phyloP scores from a whole-genome alignment of 1,284 basidiomycete species.

The Cystobasidiaceae sp. region DNA sequence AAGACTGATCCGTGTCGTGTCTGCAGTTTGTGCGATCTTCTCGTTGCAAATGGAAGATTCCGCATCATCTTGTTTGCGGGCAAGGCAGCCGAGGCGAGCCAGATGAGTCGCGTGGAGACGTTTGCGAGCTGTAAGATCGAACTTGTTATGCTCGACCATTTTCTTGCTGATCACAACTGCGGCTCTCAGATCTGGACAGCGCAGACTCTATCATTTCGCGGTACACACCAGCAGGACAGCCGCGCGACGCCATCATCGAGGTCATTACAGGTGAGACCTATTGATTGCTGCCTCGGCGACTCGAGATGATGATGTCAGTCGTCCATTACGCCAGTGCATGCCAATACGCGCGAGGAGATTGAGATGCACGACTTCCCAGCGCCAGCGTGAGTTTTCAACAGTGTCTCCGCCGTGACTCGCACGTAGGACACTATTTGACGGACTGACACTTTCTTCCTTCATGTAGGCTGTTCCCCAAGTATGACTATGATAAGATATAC shows the following conservation, averaged over 20 bases:
- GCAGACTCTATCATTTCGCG: constrained; percentile 41
- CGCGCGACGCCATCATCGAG: constrained; percentile 39
- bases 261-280: constrained; percentile 35
- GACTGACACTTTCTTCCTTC: neutral
- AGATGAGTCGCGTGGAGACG: constrained; percentile 33
- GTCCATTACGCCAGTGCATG: constrained; percentile 3
- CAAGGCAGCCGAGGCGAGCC: constrained; percentile 34
- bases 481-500: constrained; percentile 32
- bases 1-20: neutral
- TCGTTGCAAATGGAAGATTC: constrained; percentile 34
- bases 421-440: neutral
- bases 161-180: neutral
- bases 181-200: constrained; percentile 36
- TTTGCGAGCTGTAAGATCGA: constrained; percentile 31
- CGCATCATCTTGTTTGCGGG: constrained; percentile 41
- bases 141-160: neutral
- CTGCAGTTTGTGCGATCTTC: constrained; percentile 23
- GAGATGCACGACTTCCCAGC: constrained; percentile 33
- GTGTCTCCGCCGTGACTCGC: neutral
- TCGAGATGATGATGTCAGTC: neutral
- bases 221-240: constrained; percentile 39
- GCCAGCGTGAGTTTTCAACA: constrained; percentile 10
- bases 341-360: constrained; percentile 29
- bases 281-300: neutral
- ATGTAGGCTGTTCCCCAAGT: constrained; percentile 21